phyloP scores from a whole-genome alignment of 192 early-diverging fungal genomes.

The Mortierella claussenii region DNA sequence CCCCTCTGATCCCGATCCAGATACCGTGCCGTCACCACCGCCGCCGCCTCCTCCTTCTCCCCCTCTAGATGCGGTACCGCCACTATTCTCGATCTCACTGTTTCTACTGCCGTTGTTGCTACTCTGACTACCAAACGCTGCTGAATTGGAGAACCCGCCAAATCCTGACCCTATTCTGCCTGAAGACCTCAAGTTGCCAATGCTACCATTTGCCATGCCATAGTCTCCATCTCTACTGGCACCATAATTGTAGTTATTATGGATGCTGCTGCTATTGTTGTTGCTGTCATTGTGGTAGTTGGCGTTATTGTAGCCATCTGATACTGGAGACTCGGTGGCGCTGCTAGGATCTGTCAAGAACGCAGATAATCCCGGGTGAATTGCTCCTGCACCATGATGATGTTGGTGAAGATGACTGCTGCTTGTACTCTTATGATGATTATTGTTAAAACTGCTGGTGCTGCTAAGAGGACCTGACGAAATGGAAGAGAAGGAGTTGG shows the following conservation, averaged over 20 bases:
- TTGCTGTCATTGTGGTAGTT: neutral
- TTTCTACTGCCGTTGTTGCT: neutral
- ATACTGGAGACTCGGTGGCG: neutral
- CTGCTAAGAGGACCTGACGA: constrained; percentile 19
- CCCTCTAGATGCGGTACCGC: neutral
- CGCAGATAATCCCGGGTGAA: constrained; percentile 39
- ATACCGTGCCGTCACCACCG: constrained; percentile 2
- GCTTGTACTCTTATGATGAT: too few species aligned
- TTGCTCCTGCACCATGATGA: constrained; percentile 13
- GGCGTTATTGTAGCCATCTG: constrained; percentile 3
- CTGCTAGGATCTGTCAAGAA: constrained; percentile 31
- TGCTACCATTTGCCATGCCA: too few species aligned
- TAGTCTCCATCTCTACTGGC: neutral
- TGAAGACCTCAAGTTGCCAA: too few species aligned
- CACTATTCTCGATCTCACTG: neutral
- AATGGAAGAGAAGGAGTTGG: constrained; percentile 14
- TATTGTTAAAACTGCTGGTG: constrained; percentile 4
- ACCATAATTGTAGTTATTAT: neutral
- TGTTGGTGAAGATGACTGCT: too few species aligned
- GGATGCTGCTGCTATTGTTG: too few species aligned
- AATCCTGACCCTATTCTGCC: neutral
- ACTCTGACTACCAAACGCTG: too few species aligned
- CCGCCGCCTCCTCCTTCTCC: neutral
- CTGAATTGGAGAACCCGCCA: too few species aligned
- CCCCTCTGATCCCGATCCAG: too few species aligned